phyloP scores from a whole-genome alignment of 768 basidiomycete species.

The Candolleomyces eurysporus region DNA sequence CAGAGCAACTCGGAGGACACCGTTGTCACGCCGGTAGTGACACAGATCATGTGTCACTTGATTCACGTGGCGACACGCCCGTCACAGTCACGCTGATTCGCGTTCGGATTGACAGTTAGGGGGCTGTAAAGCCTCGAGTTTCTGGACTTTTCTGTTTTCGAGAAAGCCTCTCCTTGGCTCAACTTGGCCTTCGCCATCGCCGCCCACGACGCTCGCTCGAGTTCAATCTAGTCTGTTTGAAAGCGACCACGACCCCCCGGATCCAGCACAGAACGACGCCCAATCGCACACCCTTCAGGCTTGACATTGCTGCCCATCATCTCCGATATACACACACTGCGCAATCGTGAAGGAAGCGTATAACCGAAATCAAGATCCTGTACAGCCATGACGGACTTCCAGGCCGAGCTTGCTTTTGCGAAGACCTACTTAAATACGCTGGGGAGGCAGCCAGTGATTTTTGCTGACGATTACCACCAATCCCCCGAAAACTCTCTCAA shows the following conservation, averaged over 20 bases:
- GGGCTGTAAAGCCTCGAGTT: neutral
- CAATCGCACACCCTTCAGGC: neutral
- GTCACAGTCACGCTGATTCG: neutral
- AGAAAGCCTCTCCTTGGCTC: too few species aligned
- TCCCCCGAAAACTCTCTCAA: slow-evolving; percentile 63
- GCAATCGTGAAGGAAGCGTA: neutral
- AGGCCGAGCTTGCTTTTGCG: slow-evolving; percentile 67
- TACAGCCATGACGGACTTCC: slow-evolving; percentile 34
- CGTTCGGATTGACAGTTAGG: neutral
- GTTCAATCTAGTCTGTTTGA: too few species aligned
- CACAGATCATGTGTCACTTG: neutral
- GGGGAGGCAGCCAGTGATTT: slow-evolving; percentile 64
- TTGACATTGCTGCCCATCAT: neutral
- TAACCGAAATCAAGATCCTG: neutral
- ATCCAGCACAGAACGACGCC: too few species aligned
- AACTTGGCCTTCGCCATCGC: too few species aligned
- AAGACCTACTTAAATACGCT: slow-evolving; percentile 64
- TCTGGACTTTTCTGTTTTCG: too few species aligned
- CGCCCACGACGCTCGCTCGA: too few species aligned
- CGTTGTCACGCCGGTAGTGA: neutral
- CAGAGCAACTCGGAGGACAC: neutral
- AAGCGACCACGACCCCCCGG: too few species aligned
- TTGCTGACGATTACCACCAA: slow-evolving; percentile 75
- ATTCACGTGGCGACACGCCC: neutral
- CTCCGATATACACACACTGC: neutral